Conservation (phyloP, 2,329 filamentous ascomycete species). For the Ascochyta koolunga region DNA sequence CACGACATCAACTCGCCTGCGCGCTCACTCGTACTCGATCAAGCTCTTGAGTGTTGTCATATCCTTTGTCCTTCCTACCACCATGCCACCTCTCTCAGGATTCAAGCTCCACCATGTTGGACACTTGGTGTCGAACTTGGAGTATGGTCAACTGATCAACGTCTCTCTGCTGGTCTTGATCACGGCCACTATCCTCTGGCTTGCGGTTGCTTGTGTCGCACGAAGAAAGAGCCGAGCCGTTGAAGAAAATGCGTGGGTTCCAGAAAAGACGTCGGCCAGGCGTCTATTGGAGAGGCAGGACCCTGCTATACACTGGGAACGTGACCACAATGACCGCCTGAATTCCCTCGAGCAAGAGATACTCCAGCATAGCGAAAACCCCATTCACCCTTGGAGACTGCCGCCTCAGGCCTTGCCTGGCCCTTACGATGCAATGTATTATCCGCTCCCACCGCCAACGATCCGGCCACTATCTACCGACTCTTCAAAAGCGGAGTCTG, state of each 20-base stretch:
- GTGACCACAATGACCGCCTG: constrained; percentile 13
- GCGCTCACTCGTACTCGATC: constrained; percentile 28
- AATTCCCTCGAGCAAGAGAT: constrained; percentile 20
- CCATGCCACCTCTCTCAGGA: constrained; percentile 39
- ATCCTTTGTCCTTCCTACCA: constrained; percentile 21
- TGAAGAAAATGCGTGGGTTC: background rate
- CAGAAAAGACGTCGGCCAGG: background rate
- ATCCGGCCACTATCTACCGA: constrained; percentile 27
- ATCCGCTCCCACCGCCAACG: constrained; percentile 40
- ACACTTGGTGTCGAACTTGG: background rate
- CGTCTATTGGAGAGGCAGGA: constrained; percentile 7
- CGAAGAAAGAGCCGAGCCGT: constrained; percentile 1
- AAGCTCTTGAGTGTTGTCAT: constrained; percentile 20
- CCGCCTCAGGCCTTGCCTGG: constrained; percentile 42
- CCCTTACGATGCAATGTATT: constrained; percentile 45
- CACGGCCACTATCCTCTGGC: background rate
- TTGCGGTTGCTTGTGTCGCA: background rate
- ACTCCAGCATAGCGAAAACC: constrained; percentile 18
- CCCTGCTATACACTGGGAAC: constrained; percentile 16
- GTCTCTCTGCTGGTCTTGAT: background rate
- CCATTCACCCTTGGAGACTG: constrained; percentile 43
- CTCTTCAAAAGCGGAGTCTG: constrained; percentile 2
- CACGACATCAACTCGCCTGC: constrained; percentile 32
- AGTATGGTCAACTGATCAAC: background rate
- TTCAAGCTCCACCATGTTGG: background rate